Base-by-base conservation (phyloP, 352 stramenopile genomes). In the Phytopythium helicoides region DNA sequence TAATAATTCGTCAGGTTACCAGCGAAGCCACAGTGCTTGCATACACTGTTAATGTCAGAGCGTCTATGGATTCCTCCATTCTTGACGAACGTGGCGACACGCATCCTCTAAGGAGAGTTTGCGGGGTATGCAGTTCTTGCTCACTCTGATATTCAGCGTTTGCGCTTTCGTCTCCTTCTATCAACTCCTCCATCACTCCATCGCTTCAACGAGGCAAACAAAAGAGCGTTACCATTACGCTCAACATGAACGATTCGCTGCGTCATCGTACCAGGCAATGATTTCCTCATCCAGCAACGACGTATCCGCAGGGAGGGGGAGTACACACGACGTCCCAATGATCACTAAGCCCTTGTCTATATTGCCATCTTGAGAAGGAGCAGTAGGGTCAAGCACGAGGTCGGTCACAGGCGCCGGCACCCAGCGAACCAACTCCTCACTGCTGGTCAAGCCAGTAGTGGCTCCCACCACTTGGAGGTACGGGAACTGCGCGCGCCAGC, bases 401-500 rank as follows among this genome's bases (percentile, higher is more conserved):
- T 33, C 9, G 28, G 18, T 23, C 4, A 2, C 3, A 25, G 3
- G 19, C 35, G 19, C 62, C 3, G 47, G 28, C 0, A 73, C 10
- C 23, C 58, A 40, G 23, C 72, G 70, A 52, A 84, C 64, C 44
- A 85, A 66, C 38, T 84, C 76, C 16, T 69, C 55, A 67, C 16
- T 68, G 61, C 15, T 60, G 36, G 15, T 47, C 26, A 9, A 77
- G 34, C 19, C 71, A 31, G 10, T 46, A 60, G 10, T 35, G 60
- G 7, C 76, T 73, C 6, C 46, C 52, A 15, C 9, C 28, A 81
- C 44, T 6, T 69, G 60, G 25, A 85, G 37, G 22, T 83, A 85
- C 31, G 63, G 49, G 56, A 87, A 87, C 36, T 59, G 61, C 44
- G 68, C 48, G 18, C 69, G 76, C 73, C 76, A 87, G 39, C 68